Base-by-base conservation (phyloP, 805 yeast species). In the Yarrowia sp. region DNA sequence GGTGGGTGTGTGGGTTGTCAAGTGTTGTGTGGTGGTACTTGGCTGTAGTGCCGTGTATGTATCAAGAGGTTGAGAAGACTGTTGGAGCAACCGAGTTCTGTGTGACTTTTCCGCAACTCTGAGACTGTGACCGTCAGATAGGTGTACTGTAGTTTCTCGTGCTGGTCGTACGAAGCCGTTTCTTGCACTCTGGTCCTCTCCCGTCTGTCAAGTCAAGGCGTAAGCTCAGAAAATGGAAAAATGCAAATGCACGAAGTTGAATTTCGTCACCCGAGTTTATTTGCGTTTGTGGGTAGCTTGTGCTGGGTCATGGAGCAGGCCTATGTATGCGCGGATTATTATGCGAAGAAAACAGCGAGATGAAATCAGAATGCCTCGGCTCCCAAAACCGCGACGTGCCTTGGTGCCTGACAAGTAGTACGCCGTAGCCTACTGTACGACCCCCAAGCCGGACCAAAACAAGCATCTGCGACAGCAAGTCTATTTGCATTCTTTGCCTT, bases 181-280 rank as follows among this genome's bases (percentile, higher is more conserved):
- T 24, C 30, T 24, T 24, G 30, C 30, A 24, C 30, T 24, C 30
- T 24, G 30, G 30, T 24, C 30, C 30, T 24, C 30, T 24, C 30
- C 30, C 30, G 30, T 24, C 30, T 24, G 30, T 24, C 30, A 24
- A 24, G 30, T 24, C 30, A 24, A 58, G 50, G 64, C 50, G 64
- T 42, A 58, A 43, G 64, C 63, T 55, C 63, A n/a, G 47, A 55
- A 55, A 55, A 39, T 55, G 63, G 49, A 43, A 58, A 58, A 58
- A 58, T 58, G 64, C 64, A 42, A 58, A 58, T 58, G 64, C 64
- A 42, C 50, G 33, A 58, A 42, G 64, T 58, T 58, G 64, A 58
- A 42, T 58, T 58, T 58, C 64, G 64, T 43, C 64, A 58, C 50
- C 33, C 33, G 64, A 58, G 64, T 58, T 58, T 58, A 58, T 43